Base-by-base conservation (phyloP, 371 early-diverging fungal species). In the Mortierella sp. region DNA sequence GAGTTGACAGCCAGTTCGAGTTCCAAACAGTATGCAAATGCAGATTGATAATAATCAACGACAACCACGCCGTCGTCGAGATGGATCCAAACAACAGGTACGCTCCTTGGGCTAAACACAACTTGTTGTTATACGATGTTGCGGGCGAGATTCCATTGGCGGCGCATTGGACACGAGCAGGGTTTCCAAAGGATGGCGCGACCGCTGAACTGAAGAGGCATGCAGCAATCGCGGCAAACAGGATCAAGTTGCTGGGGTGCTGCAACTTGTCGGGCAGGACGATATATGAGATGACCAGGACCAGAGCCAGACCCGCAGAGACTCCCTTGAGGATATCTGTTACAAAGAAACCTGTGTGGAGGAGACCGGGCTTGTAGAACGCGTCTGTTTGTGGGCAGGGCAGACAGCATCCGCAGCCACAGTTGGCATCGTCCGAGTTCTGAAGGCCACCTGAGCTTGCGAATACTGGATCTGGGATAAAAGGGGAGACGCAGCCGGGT, bases 1-100 rank as follows among this genome's bases (percentile, higher is more conserved):
- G 90, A 48, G 89, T 80, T 40, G 89, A 87, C 31, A 94, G 87
- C 82, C 91, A 89, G 72, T 86, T 89, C 13, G 90, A 90, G 69
- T 91, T 87, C 92, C 92, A 92, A 21, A 94, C 94, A 5, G 93
- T 92, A 70, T 91, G 91, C 44, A 91, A 54, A 79, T 94, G 94
- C 71, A 93, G 79, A 71, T 93, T 93, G 53, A 90, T n/a, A 74
- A 92, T 92, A 67, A 94, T 84, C 50, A 91, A 90, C 16, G 90
- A 86, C 54, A 88, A 87, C 93, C 94, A 93, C 2, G 90, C 78
- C 24, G 90, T 89, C 9, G 91, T 89, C 26, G 92, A 90, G n/a
- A 93, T 83, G 34, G 91, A 90, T 31, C 90, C 77, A 77, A 91
- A 91, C 71, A 91, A 82, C 14, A 93, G 69, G 69, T 90, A 88